Evolutionary conservation across 1,284 basidiomycete genomes (phyloP), one percentile per base, ranked within the genome.

Genomic region (Tilletia caries): DNA sequence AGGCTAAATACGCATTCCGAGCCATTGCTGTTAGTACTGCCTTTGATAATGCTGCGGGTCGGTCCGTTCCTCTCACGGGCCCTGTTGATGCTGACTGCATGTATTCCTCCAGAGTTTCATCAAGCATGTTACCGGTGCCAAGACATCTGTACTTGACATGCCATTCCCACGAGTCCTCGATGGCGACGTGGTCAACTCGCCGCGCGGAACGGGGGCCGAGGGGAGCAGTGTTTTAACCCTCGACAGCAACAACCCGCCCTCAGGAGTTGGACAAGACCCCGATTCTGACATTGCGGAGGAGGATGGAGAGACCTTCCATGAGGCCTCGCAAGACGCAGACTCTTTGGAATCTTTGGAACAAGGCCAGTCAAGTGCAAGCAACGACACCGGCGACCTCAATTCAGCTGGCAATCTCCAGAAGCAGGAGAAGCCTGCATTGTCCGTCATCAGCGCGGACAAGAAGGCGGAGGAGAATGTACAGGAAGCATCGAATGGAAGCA

Each of bases 1-100:
- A 84, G 34, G 84, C 83, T 32, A 79, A 81, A 66, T 85, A 83
- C 70, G 84, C 79, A 46, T 85, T 82, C 72, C 73, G 85, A 1
- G 82, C 76, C 0, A 79, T 85, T 64, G 83, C 80, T 1, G n/a
- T n/a, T n/a, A n/a, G n/a, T n/a, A n/a, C n/a, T n/a, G n/a, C n/a
- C n/a, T n/a, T n/a, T n/a, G n/a, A n/a, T n/a, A n/a, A n/a, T n/a
- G n/a, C n/a, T n/a, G n/a, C n/a, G n/a, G n/a, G n/a, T n/a, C n/a
- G n/a, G n/a, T n/a, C n/a, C n/a, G n/a, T n/a, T n/a, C n/a, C n/a
- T n/a, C n/a, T n/a, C n/a, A n/a, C n/a, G n/a, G n/a, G n/a, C n/a
- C n/a, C n/a, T n/a, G n/a, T n/a, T n/a, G n/a, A n/a, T n/a, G n/a
- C n/a, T n/a, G n/a, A n/a, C n/a, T n/a, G n/a, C n/a, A n/a, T n/a